phyloP scores from a whole-genome alignment of 768 basidiomycete genomes.

The Fibroporia radiculosa region DNA sequence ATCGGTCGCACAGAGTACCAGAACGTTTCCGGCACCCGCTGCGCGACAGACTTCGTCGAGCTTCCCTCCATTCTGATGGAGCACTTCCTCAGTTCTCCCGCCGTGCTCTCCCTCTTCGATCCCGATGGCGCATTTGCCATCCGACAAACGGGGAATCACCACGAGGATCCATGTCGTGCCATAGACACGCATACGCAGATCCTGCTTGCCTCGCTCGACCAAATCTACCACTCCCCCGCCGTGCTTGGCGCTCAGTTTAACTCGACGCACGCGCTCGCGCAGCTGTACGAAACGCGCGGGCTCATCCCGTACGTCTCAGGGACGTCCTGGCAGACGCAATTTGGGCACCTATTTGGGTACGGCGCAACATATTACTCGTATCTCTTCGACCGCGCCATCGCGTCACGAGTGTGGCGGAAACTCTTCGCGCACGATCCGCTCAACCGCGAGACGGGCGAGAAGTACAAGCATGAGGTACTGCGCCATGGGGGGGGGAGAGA shows the following conservation, averaged over 20 bases:
- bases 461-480: slow-evolving; percentile 69
- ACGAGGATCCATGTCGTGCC: slow-evolving; percentile 67
- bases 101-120: slow-evolving; percentile 76
- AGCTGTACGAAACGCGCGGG: slow-evolving; percentile 60
- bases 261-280: slow-evolving; percentile 59
- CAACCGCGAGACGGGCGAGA: slow-evolving; percentile 68
- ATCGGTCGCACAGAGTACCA: slow-evolving; percentile 96
- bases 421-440: slow-evolving; percentile 68
- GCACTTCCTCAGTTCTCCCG: slow-evolving; percentile 83
- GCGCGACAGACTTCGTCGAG: slow-evolving; percentile 97
- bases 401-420: slow-evolving; percentile 79
- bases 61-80: slow-evolving; percentile 99
- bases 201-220: slow-evolving; percentile 82
- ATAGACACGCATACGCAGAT: slow-evolving; percentile 93
- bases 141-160: slow-evolving; percentile 52
- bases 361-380: slow-evolving; percentile 99
- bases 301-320: slow-evolving; percentile 77
- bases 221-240: slow-evolving; percentile 75
- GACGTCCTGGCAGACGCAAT: slow-evolving; percentile 93
- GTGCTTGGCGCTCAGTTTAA: slow-evolving; percentile 53
- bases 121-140: slow-evolving; percentile 36
- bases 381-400: slow-evolving; percentile 92
- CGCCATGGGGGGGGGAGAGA: slow-evolving; percentile 83
- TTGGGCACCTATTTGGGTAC: slow-evolving; percentile 92
- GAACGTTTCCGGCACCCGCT: slow-evolving; percentile 95